A percentile compares a stretch with the other conserved stretches of the same genome.
Evolutionary conservation across 805 yeast genomes (phyloP).

Genomic region (Candida broadrunensis): DNA sequence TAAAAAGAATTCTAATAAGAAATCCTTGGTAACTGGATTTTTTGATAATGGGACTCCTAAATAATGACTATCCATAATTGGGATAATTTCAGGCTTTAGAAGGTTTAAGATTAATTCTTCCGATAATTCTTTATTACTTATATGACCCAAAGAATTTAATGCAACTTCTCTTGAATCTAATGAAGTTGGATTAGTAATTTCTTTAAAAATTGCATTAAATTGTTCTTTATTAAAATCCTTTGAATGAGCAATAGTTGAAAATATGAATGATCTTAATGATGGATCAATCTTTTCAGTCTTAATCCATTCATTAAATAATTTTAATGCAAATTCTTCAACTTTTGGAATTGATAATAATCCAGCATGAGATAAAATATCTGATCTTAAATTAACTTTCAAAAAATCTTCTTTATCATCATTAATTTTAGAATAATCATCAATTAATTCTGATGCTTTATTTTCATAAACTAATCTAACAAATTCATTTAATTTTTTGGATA

Average conservation of each 20-base stretch:
- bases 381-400: conserved; percentile 29
- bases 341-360: conserved; percentile 37
- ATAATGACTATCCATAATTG: conserved; percentile 59
- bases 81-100: conserved; percentile 42
- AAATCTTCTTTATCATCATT: conserved; percentile 19
- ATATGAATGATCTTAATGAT: conserved; percentile 41
- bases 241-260: conserved; percentile 41
- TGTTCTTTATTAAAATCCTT: conserved; percentile 24
- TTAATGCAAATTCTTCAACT: conserved; percentile 33
- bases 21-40: conserved; percentile 41
- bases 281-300: conserved; percentile 33
- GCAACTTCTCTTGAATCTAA: conserved; percentile 61
- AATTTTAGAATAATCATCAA: conserved; percentile 15
- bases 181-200: conserved; percentile 48
- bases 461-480: conserved; percentile 29
- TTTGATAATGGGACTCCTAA: conserved; percentile 45
- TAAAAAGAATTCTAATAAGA: conserved; percentile 50
- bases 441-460: conserved; percentile 22
- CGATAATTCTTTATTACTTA: conserved; percentile 34
- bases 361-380: conserved; percentile 38
- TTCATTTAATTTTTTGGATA: conserved; percentile 21
- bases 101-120: conserved; percentile 38
- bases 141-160: conserved; percentile 51
- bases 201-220: conserved; percentile 41
- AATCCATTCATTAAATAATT: conserved; percentile 25